Evolutionary conservation across 73 alveolate genomes (phyloP).

Genomic region (Tetrahymena malaccensis): DNA sequence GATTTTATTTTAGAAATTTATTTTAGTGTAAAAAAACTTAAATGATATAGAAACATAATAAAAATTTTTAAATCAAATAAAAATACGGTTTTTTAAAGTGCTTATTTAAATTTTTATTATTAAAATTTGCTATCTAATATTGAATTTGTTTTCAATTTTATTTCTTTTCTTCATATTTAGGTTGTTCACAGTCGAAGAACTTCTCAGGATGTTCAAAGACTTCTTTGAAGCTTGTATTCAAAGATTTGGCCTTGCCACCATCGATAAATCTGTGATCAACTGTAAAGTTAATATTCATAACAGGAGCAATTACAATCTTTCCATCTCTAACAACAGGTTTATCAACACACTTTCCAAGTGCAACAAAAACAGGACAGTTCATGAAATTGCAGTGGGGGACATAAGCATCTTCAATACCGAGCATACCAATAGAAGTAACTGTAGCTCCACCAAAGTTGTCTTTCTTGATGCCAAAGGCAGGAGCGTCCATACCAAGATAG

Average conservation of each 20-base stretch:
- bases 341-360: not conserved
- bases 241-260: conserved; percentile 3
- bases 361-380: not conserved
- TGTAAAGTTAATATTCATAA: not conserved
- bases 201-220: conserved; percentile 10
- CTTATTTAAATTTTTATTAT: not conserved
- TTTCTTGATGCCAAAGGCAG: not conserved
- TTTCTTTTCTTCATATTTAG: not conserved
- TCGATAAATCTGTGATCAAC: conserved; percentile 10
- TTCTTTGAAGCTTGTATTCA: not conserved
- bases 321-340: conserved; percentile 6
- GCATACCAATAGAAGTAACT: conserved; percentile 3
- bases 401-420: conserved; percentile 2
- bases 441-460: conserved; percentile 8
- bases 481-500: not conserved
- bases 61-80: no score
- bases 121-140: not conserved
- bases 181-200: not conserved
- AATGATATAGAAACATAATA: not conserved
- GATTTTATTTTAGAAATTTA: not conserved
- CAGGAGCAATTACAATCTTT: not conserved
- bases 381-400: not conserved
- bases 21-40: not conserved
- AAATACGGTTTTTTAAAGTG: not conserved
- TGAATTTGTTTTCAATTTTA: not conserved